Percentiles rank a stretch among this genome's conserved stretches.
phyloP scores from a whole-genome alignment of 2,329 filamentous ascomycete genomes.

The Trichoderma cornu-damae region DNA sequence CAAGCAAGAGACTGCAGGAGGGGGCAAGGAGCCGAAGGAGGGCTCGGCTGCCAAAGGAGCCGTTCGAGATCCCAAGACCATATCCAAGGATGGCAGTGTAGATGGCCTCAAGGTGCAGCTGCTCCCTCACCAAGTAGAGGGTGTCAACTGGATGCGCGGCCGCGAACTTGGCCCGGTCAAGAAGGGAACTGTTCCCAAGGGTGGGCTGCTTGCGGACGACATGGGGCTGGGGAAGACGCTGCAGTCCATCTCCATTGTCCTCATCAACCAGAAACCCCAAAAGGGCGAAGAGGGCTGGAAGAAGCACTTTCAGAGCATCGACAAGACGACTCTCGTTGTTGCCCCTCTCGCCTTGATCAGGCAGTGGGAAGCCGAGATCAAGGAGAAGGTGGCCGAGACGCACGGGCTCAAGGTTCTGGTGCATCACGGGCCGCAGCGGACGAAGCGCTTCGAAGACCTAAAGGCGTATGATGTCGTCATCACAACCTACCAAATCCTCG shows the following conservation, averaged over 20 bases:
- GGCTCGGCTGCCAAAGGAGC: slow-evolving; percentile 20
- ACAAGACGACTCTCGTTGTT: slow-evolving; percentile 82
- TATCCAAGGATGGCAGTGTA: slow-evolving; percentile 48
- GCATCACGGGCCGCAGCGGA: slow-evolving; percentile 82
- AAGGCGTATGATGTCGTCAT: slow-evolving; percentile 90
- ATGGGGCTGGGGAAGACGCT: slow-evolving; percentile 97
- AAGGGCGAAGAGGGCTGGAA: slow-evolving; percentile 56
- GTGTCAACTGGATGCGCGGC: slow-evolving; percentile 90
- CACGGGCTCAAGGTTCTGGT: slow-evolving; percentile 76
- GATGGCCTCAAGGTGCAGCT: slow-evolving; percentile 83
- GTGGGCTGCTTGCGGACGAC: slow-evolving; percentile 92
- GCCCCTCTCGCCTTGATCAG: slow-evolving; percentile 91
- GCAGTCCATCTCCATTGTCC: slow-evolving; percentile 82
- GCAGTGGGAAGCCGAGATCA: slow-evolving; percentile 94
- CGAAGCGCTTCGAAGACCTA: slow-evolving; percentile 71
- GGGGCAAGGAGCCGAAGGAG: slow-evolving; percentile 23
- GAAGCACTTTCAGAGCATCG: slow-evolving; percentile 62
- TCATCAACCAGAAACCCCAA: slow-evolving; percentile 69
- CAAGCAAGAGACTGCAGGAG: slow-evolving; percentile 6
- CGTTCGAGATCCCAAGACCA: slow-evolving; percentile 29
- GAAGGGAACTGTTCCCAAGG: slow-evolving; percentile 75
- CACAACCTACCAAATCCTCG: slow-evolving; percentile 92
- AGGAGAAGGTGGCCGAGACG: slow-evolving; percentile 66
- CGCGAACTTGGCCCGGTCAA: slow-evolving; percentile 85
- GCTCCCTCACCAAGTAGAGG: slow-evolving; percentile 89